A percentile compares a stretch with the other conserved stretches of the same genome.
Conservation (phyloP, 2,329 filamentous ascomycete genomes). For the Colletotrichum acutatum region DNA sequence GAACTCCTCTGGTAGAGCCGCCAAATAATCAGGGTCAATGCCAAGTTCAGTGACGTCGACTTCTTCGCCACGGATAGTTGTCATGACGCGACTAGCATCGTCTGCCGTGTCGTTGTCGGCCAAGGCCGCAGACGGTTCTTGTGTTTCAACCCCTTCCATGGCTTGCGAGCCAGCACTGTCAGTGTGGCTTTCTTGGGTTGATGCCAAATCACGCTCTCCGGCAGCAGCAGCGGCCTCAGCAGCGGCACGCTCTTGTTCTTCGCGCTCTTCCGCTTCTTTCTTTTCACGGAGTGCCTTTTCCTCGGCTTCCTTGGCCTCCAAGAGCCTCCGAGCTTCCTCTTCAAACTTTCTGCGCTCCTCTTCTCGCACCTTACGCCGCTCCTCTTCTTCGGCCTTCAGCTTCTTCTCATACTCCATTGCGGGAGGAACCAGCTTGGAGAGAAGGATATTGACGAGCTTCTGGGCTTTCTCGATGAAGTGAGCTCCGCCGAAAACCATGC, state of each 20-base stretch:
- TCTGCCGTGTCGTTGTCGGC: constrained; percentile 44
- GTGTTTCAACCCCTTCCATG: constrained; percentile 83
- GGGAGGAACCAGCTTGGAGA: constrained; percentile 81
- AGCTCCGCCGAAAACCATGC: constrained; percentile 80
- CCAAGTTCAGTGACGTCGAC: constrained; percentile 94
- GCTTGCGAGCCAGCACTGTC: constrained; percentile 55
- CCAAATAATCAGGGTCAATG: constrained; percentile 93
- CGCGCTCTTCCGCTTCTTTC: constrained; percentile 76
- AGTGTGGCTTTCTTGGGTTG: constrained; percentile 34
- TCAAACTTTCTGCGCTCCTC: constrained; percentile 71
- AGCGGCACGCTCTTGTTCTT: constrained; percentile 68
- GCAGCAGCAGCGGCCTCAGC: constrained; percentile 63
- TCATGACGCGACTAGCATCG: constrained; percentile 71
- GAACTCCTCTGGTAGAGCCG: constrained; percentile 96
- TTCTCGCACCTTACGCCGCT: constrained; percentile 58
- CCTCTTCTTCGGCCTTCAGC: constrained; percentile 68
- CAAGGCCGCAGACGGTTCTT: constrained; percentile 47
- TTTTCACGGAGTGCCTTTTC: constrained; percentile 74
- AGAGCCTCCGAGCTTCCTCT: constrained; percentile 73
- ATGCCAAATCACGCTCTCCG: constrained; percentile 46
- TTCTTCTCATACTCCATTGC: constrained; percentile 86
- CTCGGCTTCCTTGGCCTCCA: constrained; percentile 78
- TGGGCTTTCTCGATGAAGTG: constrained; percentile 74
- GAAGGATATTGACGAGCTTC: constrained; percentile 74
- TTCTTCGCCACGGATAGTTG: constrained; percentile 85